These are phyloP conservation scores for Umbelopsis isabellina DNA, from an alignment of 192 early-diverging fungal species.

Conservation along the genomic window DNA sequence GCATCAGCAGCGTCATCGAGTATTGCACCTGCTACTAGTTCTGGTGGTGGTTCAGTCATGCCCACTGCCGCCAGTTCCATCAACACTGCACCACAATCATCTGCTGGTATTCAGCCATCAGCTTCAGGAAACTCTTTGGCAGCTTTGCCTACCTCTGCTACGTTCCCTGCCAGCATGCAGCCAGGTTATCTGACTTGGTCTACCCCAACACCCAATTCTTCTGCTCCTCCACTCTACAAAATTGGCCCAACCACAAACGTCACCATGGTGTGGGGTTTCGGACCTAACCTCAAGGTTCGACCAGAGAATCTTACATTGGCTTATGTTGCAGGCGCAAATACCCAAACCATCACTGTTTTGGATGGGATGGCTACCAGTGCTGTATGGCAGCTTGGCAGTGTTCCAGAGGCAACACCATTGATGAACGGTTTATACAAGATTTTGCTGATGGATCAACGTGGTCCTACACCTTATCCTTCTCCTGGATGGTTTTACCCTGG, in stretches of 20 bases:
- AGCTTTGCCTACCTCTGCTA: conserved; percentile 35
- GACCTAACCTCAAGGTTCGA: conserved; percentile 35
- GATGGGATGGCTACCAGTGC: conserved; percentile 31
- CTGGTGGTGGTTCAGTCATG: background rate
- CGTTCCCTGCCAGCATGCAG: conserved; percentile 28
- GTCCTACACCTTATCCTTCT: conserved; percentile 22
- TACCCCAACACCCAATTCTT: conserved; percentile 36
- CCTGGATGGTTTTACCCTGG: conserved; percentile 38
- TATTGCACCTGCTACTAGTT: background rate
- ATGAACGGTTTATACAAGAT: conserved; percentile 42
- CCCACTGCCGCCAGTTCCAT: background rate
- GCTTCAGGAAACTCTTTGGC: conserved; percentile 14
- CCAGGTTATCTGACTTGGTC: conserved; percentile 30
- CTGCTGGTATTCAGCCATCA: background rate
- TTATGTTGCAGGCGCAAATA: conserved; percentile 27
- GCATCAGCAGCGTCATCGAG: conserved; percentile 13
- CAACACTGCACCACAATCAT: conserved; percentile 4
- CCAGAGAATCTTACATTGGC: conserved; percentile 38
- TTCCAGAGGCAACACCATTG: conserved; percentile 32
- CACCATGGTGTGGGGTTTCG: conserved; percentile 40
- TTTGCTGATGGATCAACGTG: conserved; percentile 41
- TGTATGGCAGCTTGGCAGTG: conserved; percentile 36
- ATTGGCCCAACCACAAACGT: conserved; percentile 35
- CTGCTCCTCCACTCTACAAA: conserved; percentile 34
- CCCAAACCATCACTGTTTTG: conserved; percentile 31